Evolutionary conservation across 345 rosid genomes (phyloP).

Genomic region (Linum tenue): DNA sequence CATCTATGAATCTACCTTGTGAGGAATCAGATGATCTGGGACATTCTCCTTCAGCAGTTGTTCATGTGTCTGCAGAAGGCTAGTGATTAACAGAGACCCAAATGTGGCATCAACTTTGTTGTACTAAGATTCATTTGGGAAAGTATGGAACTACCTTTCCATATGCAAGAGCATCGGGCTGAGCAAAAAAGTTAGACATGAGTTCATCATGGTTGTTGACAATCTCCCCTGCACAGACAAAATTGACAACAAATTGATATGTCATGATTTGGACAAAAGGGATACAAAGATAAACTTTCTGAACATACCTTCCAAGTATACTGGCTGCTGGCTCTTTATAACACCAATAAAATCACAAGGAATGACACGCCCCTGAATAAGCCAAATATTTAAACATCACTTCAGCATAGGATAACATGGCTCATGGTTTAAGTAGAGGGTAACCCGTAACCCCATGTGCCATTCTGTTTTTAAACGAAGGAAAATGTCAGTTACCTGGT

Average conservation of each 20-base stretch:
- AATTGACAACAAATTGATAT: constrained; percentile 5
- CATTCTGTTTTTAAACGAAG: background rate
- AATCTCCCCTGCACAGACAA: constrained; percentile 53
- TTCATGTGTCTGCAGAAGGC: constrained; percentile 58
- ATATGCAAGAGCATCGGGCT: constrained; percentile 97
- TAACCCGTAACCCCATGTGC: background rate
- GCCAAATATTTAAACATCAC: constrained; percentile 5
- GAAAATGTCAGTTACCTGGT: constrained; percentile 48
- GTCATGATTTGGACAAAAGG: background rate
- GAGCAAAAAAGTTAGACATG: constrained; percentile 98
- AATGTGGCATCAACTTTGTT: background rate
- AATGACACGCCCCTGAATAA: constrained; percentile 73
- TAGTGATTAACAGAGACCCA: constrained; percentile 13
- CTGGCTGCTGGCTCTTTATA: constrained; percentile 91
- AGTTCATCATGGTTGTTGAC: constrained; percentile 97
- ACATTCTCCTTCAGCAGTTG: constrained; percentile 75
- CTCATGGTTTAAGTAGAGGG: background rate
- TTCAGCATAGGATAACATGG: background rate
- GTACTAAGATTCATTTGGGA: background rate
- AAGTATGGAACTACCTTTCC: constrained; percentile 59
- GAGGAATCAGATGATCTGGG: constrained; percentile 66
- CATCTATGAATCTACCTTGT: constrained; percentile 50
- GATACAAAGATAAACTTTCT: background rate
- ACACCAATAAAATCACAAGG: constrained; percentile 90
- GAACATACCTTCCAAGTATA: constrained; percentile 62